phyloP scores from a whole-genome alignment of 1,139 yeast genomes.

The Debaryomycetaceae sp. region DNA sequence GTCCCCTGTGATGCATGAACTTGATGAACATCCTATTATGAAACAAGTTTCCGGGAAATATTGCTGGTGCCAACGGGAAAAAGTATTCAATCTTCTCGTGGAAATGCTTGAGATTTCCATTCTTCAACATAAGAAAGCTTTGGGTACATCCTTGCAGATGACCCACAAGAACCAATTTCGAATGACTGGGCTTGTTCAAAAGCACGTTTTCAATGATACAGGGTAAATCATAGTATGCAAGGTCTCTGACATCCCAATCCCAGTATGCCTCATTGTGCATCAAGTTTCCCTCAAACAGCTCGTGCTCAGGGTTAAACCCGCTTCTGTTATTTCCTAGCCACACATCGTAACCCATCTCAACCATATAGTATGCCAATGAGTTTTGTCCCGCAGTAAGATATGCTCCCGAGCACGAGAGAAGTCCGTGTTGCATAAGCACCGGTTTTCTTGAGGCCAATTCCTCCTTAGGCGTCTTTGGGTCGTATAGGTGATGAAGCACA shows the following conservation, averaged over 20 bases:
- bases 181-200: constrained; percentile 33
- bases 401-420: constrained; percentile 83
- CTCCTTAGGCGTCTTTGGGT: constrained; percentile 40
- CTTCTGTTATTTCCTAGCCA: constrained; percentile 94
- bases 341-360: constrained; percentile 71
- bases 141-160: constrained; percentile 97
- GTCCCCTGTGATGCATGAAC: constrained; percentile 47
- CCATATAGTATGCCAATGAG: constrained; percentile 66
- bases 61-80: constrained; percentile 84
- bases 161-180: constrained; percentile 61
- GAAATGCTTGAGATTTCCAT: constrained; percentile 23
- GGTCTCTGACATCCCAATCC: constrained; percentile 85
- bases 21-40: constrained; percentile 53
- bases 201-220: constrained; percentile 64
- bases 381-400: constrained; percentile 74
- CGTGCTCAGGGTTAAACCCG: constrained; percentile 71
- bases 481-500: constrained; percentile 58
- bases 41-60: constrained; percentile 75
- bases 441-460: constrained; percentile 46
- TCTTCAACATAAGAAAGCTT: constrained; percentile 55
- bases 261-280: constrained; percentile 54
- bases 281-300: constrained; percentile 30
- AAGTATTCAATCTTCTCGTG: constrained; percentile 60
- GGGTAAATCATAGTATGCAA: constrained; percentile 77
- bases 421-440: constrained; percentile 75